A percentile compares a stretch with the other conserved stretches of the same genome.
These are phyloP conservation scores for Sorghum bicolor DNA, from an alignment of 176 grass and related monocot species.

Conservation along the genomic window DNA sequence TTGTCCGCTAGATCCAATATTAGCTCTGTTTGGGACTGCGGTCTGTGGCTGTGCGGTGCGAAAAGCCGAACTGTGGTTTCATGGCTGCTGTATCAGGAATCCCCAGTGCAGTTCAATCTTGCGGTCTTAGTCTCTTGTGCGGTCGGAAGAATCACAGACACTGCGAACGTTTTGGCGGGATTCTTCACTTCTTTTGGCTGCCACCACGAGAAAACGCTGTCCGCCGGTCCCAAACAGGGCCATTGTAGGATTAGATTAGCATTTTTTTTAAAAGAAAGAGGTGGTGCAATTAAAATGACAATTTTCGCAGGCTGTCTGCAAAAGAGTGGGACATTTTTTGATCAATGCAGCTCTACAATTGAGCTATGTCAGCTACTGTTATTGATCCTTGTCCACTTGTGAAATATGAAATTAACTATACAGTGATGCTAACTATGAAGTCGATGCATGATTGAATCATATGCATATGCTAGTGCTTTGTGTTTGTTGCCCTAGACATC, in stretches of 20 bases:
- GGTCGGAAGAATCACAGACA: background rate
- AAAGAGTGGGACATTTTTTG: background rate
- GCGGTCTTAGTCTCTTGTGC: background rate
- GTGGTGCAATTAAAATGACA: background rate
- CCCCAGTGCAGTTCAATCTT: background rate
- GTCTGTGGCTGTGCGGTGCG: background rate
- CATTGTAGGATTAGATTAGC: background rate
- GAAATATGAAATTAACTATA: constrained; percentile 11
- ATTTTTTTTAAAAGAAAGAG: too few relatives aligned
- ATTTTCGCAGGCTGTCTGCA: background rate
- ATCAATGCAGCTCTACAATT: background rate
- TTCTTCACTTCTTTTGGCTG: background rate
- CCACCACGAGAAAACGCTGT: background rate
- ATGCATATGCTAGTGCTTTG: background rate
- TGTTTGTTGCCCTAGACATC: background rate
- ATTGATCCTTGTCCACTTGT: background rate
- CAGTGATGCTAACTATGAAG: background rate
- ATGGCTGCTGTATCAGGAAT: background rate
- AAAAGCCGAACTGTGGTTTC: background rate
- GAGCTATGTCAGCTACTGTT: background rate
- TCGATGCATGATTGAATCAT: background rate
- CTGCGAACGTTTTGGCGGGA: background rate
- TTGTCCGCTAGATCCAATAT: background rate
- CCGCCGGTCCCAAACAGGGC: background rate
- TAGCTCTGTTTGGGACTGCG: background rate